Conservation (phyloP, 1,139 yeast genomes). For the Hemisphaericaspora xylofermentans region DNA sequence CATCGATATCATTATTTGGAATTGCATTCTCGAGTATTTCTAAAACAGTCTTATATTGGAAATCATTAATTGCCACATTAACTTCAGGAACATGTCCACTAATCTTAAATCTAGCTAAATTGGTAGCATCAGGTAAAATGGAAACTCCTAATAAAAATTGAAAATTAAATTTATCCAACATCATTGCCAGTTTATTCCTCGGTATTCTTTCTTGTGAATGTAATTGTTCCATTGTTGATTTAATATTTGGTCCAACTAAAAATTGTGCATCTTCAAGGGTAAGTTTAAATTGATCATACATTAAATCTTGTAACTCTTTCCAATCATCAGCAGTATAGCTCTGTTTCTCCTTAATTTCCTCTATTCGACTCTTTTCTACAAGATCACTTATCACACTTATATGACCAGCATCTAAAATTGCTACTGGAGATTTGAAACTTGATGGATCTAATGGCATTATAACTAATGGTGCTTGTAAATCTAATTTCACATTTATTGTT, state of each 20-base stretch:
- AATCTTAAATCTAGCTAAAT: conserved; percentile 68
- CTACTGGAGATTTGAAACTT: conserved; percentile 83
- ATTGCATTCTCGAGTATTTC: conserved; percentile 67
- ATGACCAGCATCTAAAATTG: conserved; percentile 94
- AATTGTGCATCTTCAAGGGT: conserved; percentile 85
- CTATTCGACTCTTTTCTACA: conserved; percentile 68
- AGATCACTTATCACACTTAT: conserved; percentile 80
- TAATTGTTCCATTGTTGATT: conserved; percentile 70
- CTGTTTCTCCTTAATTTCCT: conserved; percentile 67
- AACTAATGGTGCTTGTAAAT: conserved; percentile 89
- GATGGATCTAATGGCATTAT: conserved; percentile 85
- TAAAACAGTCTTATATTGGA: conserved; percentile 87
- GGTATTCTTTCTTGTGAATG: conserved; percentile 43
- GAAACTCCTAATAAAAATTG: conserved; percentile 76
- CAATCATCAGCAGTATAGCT: conserved; percentile 75
- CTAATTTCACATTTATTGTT: conserved; percentile 79
- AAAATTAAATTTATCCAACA: conserved; percentile 75
- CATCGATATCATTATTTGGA: conserved; percentile 52
- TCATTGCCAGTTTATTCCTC: conserved; percentile 44
- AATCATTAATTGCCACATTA: conserved; percentile 74
- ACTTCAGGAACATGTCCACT: conserved; percentile 82
- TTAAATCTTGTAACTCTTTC: conserved; percentile 64
- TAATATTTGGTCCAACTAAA: conserved; percentile 78
- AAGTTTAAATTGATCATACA: conserved; percentile 86
- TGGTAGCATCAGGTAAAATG: conserved; percentile 76